Evolutionary conservation across 1,139 yeast genomes (phyloP), one percentile per base, ranked within the genome.

Genomic region (Lodderomyces jiufengensis): DNA sequence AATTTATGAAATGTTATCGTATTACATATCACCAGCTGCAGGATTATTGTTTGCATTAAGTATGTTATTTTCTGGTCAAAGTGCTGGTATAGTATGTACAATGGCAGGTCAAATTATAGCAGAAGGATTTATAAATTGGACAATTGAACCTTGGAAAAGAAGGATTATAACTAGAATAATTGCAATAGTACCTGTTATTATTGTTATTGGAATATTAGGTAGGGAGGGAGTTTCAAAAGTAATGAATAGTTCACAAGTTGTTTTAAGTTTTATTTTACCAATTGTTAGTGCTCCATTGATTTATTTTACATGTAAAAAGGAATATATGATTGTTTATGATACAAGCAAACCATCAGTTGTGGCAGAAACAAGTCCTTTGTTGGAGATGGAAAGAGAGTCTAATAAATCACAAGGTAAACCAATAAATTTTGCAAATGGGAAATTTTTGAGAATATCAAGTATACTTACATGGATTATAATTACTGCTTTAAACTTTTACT

Each of bases 81-180:
- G 86, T 47, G 92, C 92, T 1, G 92, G 92, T 21, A 79, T 84
- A 14, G 87, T 83, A 2, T 83, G 92, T 55, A 84, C 94, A 1
- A 72, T 84, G 71, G 80, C 90, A 1, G 92, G 92, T 2, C 90
- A 84, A 57, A 79, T 84, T 56, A 83, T 84, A 9, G 78, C 86
- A 38, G 94, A 84, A 55, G 94, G 94, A 0, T 84, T 83, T 50
- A 62, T 84, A 32, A 76, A 82, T 43, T 84, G 92, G 94, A 68
- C 77, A 1, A 49, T 83, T 21, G 66, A 75, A 32, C 90, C 92
- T 2, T 75, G 84, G 61, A 51, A 79, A n/a, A 73, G 92, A 55
- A 66, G 94, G 46, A 61, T 84, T 9, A 55, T 78, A n/a, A 84
- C 92, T 0, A 66, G 94, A 51, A 70, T 79, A 3, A 73, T 84